These are phyloP conservation scores for Zea luxurians DNA, from an alignment of 176 grass and related monocot genomes.

Conservation along the genomic window DNA sequence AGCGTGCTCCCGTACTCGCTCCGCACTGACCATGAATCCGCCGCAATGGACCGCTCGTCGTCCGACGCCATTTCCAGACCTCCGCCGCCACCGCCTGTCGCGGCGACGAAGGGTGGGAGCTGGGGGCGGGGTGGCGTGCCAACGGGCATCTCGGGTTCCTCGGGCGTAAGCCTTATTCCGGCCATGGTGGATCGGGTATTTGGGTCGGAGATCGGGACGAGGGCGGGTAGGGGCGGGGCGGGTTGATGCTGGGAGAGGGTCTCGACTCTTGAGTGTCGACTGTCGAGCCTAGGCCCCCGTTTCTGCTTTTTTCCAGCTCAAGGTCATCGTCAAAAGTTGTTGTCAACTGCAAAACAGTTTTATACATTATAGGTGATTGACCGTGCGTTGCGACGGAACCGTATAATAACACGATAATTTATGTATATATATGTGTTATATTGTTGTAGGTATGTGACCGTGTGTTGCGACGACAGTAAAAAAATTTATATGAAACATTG, in stretches of 20 bases:
- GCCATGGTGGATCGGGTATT: conserved; percentile 47
- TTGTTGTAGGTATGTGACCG: no score
- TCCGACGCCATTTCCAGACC: conserved; percentile 71
- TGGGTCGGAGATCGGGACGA: conserved; percentile 33
- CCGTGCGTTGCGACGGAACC: no score
- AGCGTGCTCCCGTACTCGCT: conserved; percentile 97
- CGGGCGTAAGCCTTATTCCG: conserved; percentile 54
- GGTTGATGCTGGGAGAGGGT: conserved; percentile 18
- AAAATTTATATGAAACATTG: no score
- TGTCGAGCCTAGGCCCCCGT: no score
- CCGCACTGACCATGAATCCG: conserved; percentile 95
- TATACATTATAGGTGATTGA: no score
- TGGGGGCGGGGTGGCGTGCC: conserved; percentile 51
- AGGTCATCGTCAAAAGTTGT: no score
- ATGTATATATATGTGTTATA: no score
- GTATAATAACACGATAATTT: no score
- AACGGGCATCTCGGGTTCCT: conserved; percentile 53
- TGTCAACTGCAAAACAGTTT: no score
- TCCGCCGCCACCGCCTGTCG: conserved; percentile 29
- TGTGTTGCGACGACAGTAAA: no score
- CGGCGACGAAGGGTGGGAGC: conserved; percentile 31
- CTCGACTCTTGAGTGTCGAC: neutral
- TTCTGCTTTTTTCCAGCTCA: no score
- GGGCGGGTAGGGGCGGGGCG: neutral
- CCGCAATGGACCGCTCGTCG: conserved; percentile 92